Percentiles rank a stretch among this genome's conserved stretches.
Conservation (phyloP, 129 eudicot genomes). For the Pseudognaphalium luteoalbum region DNA sequence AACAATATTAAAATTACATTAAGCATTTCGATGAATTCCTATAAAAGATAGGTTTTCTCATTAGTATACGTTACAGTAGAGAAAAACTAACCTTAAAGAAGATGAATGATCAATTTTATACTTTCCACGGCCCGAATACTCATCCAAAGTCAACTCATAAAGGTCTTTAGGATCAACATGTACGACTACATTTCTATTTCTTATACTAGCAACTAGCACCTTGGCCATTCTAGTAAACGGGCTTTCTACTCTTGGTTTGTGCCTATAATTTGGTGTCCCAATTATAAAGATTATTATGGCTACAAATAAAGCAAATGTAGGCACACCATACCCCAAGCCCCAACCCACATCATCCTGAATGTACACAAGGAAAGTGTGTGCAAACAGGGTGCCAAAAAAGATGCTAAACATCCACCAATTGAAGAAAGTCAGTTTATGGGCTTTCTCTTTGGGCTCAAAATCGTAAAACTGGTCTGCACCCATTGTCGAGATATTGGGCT, state of each 20-base stretch:
- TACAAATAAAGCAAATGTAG: conserved; percentile 42
- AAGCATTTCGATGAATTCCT: no score
- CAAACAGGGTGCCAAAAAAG: conserved; percentile 52
- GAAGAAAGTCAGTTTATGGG: conserved; percentile 61
- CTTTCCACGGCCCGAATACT: conserved; percentile 32
- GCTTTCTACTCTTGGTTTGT: conserved; percentile 41
- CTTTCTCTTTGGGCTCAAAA: conserved; percentile 47
- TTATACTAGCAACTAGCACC: conserved; percentile 44
- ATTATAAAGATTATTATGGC: conserved; percentile 36
- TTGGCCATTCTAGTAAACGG: conserved; percentile 45
- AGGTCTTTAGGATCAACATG: conserved; percentile 45
- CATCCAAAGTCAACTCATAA: conserved; percentile 43
- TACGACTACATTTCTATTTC: conserved; percentile 37
- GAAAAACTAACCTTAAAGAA: conserved; percentile 38
- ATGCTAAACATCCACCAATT: conserved; percentile 69
- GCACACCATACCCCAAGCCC: conserved; percentile 51
- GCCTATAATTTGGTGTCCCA: conserved; percentile 50
- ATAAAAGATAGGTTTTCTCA: no score
- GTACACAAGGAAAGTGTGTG: conserved; percentile 54
- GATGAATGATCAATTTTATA: conserved; percentile 37
- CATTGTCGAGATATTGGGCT: conserved; percentile 73
- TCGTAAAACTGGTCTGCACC: conserved; percentile 59
- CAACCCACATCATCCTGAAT: conserved; percentile 59
- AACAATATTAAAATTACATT: no score
- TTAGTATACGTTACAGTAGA: neutral